A percentile compares a stretch with the other conserved stretches of the same genome.
Conservation (phyloP, 2,329 filamentous ascomycete genomes). For the Xylariaceae sp. region DNA sequence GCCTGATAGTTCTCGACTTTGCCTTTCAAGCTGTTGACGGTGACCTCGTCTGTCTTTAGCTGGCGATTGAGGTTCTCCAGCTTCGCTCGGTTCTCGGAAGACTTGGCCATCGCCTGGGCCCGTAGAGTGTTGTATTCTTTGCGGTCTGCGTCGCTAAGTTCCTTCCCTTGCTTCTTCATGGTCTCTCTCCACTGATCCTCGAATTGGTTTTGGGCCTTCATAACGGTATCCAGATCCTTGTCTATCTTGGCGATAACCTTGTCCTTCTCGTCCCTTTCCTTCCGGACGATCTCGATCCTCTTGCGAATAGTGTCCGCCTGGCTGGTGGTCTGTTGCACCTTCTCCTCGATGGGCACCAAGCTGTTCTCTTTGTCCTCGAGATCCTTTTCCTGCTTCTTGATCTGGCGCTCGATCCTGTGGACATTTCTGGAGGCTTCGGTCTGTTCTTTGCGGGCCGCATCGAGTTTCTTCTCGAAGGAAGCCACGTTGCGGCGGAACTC, state of each 20-base stretch:
- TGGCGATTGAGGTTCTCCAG: conserved; percentile 83
- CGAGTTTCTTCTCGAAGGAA: conserved; percentile 71
- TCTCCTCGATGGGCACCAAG: conserved; percentile 85
- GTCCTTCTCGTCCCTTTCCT: conserved; percentile 68
- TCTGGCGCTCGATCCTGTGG: conserved; percentile 72
- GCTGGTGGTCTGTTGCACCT: conserved; percentile 69
- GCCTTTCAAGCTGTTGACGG: conserved; percentile 79
- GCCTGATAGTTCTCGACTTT: conserved; percentile 76
- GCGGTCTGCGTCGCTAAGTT: conserved; percentile 77
- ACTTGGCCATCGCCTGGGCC: conserved; percentile 75
- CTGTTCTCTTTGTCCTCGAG: conserved; percentile 81
- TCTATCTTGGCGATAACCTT: conserved; percentile 64
- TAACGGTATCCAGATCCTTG: conserved; percentile 74
- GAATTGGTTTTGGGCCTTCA: conserved; percentile 83
- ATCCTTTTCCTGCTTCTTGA: conserved; percentile 77
- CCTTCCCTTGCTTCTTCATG: conserved; percentile 77
- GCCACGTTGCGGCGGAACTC: conserved; percentile 85
- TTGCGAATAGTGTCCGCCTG: conserved; percentile 62
- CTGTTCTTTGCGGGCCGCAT: conserved; percentile 78
- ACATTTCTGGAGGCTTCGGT: conserved; percentile 68
- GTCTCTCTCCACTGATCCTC: conserved; percentile 81
- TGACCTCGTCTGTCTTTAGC: conserved; percentile 84
- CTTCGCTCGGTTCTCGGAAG: conserved; percentile 72
- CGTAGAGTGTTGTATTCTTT: conserved; percentile 83
- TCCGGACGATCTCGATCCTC: conserved; percentile 62